phyloP scores from a whole-genome alignment of 2,329 filamentous ascomycete genomes.

The Trichoderma sp. region DNA sequence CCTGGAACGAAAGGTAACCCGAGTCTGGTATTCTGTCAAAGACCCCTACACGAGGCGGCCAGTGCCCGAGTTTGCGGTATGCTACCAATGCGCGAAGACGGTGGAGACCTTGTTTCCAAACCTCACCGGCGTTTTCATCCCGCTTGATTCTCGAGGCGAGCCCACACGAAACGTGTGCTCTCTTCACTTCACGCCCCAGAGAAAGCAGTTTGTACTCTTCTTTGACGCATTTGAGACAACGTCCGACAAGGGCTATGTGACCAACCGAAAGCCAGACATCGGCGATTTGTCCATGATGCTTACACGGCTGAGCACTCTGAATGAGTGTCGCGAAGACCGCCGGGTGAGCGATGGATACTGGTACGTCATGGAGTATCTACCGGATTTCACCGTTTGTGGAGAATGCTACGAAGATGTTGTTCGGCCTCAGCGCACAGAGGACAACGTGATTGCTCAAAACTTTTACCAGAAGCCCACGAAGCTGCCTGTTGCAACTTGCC shows the following conservation, averaged over 20 bases:
- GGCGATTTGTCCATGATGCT: constrained; percentile 63
- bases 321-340: constrained; percentile 66
- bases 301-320: constrained; percentile 53
- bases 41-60: constrained; percentile 64
- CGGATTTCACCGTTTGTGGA: constrained; percentile 78
- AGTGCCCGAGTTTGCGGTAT: constrained; percentile 71
- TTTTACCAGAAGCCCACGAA: constrained; percentile 62
- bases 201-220: constrained; percentile 56
- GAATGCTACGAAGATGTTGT: constrained; percentile 83
- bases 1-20: constrained; percentile 52
- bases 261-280: constrained; percentile 52
- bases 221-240: constrained; percentile 60
- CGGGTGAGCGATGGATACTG: constrained; percentile 63
- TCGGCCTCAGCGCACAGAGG: constrained; percentile 60
- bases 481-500: constrained; percentile 60
- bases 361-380: constrained; percentile 74
- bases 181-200: constrained; percentile 57
- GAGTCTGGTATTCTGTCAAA: constrained; percentile 73
- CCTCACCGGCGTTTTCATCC: constrained; percentile 64
- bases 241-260: constrained; percentile 50
- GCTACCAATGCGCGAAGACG: constrained; percentile 69
- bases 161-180: constrained; percentile 61
- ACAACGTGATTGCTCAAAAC: constrained; percentile 57
- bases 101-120: constrained; percentile 72
- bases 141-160: constrained; percentile 46